Conservation (phyloP, 129 eudicot genomes). For the Apium graveolens region DNA sequence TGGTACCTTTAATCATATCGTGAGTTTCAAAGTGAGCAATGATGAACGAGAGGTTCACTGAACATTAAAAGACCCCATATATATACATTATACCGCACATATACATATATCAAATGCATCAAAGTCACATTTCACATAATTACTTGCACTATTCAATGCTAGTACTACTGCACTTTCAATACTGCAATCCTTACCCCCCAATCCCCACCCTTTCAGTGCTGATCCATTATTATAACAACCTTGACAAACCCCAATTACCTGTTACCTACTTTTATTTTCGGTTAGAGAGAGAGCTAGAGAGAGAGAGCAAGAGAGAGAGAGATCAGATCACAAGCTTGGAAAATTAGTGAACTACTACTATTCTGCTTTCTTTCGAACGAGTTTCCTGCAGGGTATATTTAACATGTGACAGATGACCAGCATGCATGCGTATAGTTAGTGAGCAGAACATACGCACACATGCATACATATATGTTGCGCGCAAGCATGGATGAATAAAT, state of each 20-base stretch:
- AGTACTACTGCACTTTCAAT: background rate
- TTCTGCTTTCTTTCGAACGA: background rate
- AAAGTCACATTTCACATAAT: slow-evolving; percentile 8
- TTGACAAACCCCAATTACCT: slow-evolving; percentile 6
- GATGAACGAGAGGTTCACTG: slow-evolving; percentile 8
- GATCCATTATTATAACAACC: slow-evolving; percentile 11
- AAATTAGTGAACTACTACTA: background rate
- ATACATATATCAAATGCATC: slow-evolving; percentile 2
- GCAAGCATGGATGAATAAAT: background rate
- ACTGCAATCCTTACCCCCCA: background rate
- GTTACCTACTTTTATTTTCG: background rate
- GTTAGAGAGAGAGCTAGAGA: background rate
- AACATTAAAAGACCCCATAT: background rate
- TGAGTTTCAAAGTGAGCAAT: slow-evolving; percentile 9
- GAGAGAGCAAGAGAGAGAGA: background rate
- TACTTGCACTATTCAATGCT: background rate
- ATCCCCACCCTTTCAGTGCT: background rate
- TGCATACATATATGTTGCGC: background rate
- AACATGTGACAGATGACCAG: background rate
- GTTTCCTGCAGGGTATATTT: background rate
- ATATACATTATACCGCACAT: no score
- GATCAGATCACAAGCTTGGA: background rate
- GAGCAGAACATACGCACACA: background rate
- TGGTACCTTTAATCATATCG: slow-evolving; percentile 9
- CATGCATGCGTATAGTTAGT: background rate